These are phyloP conservation scores for Aspergillus uvarum DNA, from an alignment of 2,329 filamentous ascomycete genomes.

Conservation along the genomic window DNA sequence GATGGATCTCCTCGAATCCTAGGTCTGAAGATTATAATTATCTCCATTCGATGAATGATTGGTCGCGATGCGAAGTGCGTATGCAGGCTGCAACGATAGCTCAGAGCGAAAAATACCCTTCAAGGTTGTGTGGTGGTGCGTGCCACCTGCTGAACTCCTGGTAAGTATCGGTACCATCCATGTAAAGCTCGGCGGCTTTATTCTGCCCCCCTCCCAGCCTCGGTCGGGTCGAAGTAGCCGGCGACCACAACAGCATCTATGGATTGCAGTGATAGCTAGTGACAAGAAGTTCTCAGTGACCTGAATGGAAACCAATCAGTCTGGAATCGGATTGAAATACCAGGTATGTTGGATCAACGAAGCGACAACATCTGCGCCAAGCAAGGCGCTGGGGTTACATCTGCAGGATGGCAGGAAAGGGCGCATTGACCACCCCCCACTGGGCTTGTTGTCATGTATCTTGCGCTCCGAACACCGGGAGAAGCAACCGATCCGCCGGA, in stretches of 20 bases:
- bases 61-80: not conserved
- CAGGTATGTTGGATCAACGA: too few species aligned
- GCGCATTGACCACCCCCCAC: constrained; percentile 8
- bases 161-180: too few species aligned
- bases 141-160: not conserved
- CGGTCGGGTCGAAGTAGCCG: too few species aligned
- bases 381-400: not conserved
- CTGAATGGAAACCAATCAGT: too few species aligned
- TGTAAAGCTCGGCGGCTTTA: too few species aligned
- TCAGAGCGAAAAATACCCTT: not conserved
- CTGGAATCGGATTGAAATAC: not conserved
- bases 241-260: too few species aligned
- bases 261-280: too few species aligned
- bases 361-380: not conserved
- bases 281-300: too few species aligned
- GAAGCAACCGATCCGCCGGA: constrained; percentile 10
- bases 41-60: constrained; percentile 1
- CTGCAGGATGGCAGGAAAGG: constrained; percentile 8
- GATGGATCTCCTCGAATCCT: not conserved
- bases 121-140: not conserved
- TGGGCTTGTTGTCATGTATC: not conserved
- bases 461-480: constrained; percentile 4
- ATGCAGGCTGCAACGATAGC: not conserved
- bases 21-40: not conserved
- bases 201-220: too few species aligned